A percentile compares a stretch with the other conserved stretches of the same genome.
Conservation (phyloP, 257 asterid species). For the Nyctanthes arbortristis region DNA sequence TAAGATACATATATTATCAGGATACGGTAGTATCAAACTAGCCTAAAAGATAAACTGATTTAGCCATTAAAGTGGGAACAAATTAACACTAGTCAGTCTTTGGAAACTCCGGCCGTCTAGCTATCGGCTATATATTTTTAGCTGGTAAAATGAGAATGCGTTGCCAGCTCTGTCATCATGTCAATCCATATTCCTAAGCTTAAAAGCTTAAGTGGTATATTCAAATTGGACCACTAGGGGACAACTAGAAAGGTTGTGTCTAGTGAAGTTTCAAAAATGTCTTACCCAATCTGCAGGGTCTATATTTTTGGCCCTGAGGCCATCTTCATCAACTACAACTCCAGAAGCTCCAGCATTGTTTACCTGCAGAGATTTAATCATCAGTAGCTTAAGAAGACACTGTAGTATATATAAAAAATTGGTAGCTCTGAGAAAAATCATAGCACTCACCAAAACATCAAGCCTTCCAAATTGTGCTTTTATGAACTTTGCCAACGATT, state of each 20-base stretch:
- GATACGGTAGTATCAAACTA: neutral
- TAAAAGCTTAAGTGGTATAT: neutral
- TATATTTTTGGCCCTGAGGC: conserved; percentile 53
- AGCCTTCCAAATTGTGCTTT: conserved; percentile 55
- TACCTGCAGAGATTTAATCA: conserved; percentile 47
- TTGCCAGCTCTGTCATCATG: neutral
- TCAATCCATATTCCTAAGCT: too few relatives aligned
- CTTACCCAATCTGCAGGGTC: conserved; percentile 68
- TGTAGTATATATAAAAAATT: neutral
- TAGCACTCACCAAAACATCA: conserved; percentile 60
- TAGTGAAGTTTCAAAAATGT: neutral
- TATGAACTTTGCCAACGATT: conserved; percentile 43
- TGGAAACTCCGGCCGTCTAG: neutral
- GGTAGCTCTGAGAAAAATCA: too few relatives aligned
- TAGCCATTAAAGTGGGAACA: neutral
- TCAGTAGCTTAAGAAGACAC: neutral
- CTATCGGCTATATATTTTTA: too few relatives aligned
- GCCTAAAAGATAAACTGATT: neutral
- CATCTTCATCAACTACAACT: conserved; percentile 63
- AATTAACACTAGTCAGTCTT: neutral
- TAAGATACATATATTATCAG: neutral
- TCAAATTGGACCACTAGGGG: too few relatives aligned
- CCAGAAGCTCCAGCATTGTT: conserved; percentile 89
- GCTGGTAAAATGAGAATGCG: too few relatives aligned
- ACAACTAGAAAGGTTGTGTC: neutral